Evolutionary conservation across 23 red algal species (phyloP).

Genomic region (Chondrus crispus): DNA sequence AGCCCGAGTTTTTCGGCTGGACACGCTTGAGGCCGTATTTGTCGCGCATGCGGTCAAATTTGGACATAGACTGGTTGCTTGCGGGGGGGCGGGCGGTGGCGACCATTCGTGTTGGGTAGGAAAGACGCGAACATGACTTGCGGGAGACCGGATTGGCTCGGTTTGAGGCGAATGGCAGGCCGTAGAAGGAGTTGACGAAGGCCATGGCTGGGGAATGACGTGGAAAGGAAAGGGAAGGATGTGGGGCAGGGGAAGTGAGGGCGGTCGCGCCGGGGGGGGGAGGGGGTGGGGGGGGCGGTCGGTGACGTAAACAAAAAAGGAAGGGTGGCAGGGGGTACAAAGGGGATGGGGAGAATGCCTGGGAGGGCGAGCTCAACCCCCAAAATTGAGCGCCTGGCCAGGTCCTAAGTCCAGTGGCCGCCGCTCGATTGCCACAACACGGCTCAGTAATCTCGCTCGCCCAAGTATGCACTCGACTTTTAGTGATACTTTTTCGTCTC

Average conservation of each 20-base stretch:
- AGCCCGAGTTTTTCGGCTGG: constrained; percentile 28
- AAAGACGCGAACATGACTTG: neutral
- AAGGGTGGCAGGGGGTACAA: no score
- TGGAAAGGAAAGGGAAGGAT: neutral
- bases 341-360: no score
- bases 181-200: constrained; percentile 40
- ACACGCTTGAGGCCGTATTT: constrained; percentile 37
- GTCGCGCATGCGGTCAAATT: constrained; percentile 78
- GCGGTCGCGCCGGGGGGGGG: neutral
- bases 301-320: no score
- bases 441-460: no score
- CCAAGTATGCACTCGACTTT: no score
- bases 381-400: no score
- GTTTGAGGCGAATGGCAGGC: neutral
- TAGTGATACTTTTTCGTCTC: no score
- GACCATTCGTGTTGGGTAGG: constrained; percentile 22
- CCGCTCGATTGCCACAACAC: no score
- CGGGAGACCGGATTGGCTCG: neutral
- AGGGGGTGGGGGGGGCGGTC: neutral
- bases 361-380: no score
- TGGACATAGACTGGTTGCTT: constrained; percentile 32
- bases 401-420: no score
- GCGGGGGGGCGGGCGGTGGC: constrained; percentile 2
- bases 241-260: neutral
- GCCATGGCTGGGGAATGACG: neutral